Conservation (phyloP, 441 rosid genomes). For the Populus hybrid region DNA sequence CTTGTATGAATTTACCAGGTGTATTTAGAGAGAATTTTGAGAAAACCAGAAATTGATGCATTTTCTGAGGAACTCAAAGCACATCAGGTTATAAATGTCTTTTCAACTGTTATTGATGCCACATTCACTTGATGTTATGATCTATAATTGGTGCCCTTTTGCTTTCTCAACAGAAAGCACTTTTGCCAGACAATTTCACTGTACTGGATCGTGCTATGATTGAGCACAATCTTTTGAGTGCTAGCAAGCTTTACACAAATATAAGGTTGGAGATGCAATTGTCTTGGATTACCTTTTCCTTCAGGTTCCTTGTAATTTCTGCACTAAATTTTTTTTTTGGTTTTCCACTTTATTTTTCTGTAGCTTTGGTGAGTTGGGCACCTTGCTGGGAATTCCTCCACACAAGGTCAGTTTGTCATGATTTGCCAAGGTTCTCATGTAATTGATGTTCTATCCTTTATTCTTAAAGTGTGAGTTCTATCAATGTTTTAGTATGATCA, state of each 20-base stretch:
- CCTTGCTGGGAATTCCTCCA: constrained; percentile 93
- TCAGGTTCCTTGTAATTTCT: constrained; percentile 1
- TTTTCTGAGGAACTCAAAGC: constrained; percentile 92
- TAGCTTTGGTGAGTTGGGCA: constrained; percentile 96
- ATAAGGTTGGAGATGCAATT: constrained; percentile 54
- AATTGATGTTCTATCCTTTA: background rate
- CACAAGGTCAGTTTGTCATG: constrained; percentile 49
- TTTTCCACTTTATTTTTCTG: constrained; percentile 14
- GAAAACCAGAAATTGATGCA: constrained; percentile 94
- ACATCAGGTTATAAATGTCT: constrained; percentile 63
- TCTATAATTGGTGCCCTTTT: constrained; percentile 12
- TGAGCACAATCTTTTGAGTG: constrained; percentile 97
- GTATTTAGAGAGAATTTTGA: constrained; percentile 89
- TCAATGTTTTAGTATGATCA: background rate
- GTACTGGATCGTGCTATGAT: constrained; percentile 98
- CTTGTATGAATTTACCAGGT: constrained; percentile 49
- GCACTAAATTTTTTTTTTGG: constrained; percentile 3
- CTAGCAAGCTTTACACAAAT: constrained; percentile 95
- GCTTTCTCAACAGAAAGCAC: constrained; percentile 71
- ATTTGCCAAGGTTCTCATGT: background rate
- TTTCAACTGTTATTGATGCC: constrained; percentile 1
- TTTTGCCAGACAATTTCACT: constrained; percentile 88
- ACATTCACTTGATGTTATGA: constrained; percentile 10
- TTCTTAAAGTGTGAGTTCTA: background rate
- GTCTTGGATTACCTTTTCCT: constrained; percentile 7